Base-by-base conservation (phyloP, 208 protist species). In the Leishmania amazonensis region DNA sequence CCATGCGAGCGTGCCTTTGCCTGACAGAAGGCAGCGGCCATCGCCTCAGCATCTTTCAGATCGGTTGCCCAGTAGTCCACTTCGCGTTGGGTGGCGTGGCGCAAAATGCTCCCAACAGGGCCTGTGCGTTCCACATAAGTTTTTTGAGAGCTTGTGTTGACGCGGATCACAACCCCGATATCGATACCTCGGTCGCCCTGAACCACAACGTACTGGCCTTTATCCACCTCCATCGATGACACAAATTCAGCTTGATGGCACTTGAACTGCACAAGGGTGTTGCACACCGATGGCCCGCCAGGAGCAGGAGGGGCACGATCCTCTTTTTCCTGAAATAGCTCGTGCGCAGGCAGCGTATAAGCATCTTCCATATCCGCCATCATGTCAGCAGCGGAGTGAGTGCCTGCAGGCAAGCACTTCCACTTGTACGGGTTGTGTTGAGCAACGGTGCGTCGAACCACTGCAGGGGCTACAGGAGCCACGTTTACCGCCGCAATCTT, bases 181-280 rank as follows among this genome's bases (percentile, higher is more conserved):
- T 98, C 95, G 64, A 96, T 95, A 58, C 95, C 95, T n/a, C 95
- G 85, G 81, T 98, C 93, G 31, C 95, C 95, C 64, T 97, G 89
- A 21, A 98, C 92, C 67, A 98, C 93, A 47, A 98, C 92, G 84
- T 98, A 96, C 81, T 93, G 89, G 0, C 95, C 95, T 67, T 91
- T 91, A 2, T 85, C 85, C 8, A 96, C 79, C 57, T 87, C 65
- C 49, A 93, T 77, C 17, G 85, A 79, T 19, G 93, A 96, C 0
- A 87, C 86, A 83, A 93, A 98, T 76, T 96, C 90, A 21, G 83
- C 88, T 76, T 95, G 93, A 71, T 94, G 92, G 83, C 95, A 96
- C 76, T 98, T 98, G 81, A 98, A 98, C 85, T 98, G 93, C 1
- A 98, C 87, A 21, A 97, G 79, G 0, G 87, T 87, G 51, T 81